Base-by-base conservation (phyloP, 768 basidiomycete genomes). In the Leccinellum albellum region DNA sequence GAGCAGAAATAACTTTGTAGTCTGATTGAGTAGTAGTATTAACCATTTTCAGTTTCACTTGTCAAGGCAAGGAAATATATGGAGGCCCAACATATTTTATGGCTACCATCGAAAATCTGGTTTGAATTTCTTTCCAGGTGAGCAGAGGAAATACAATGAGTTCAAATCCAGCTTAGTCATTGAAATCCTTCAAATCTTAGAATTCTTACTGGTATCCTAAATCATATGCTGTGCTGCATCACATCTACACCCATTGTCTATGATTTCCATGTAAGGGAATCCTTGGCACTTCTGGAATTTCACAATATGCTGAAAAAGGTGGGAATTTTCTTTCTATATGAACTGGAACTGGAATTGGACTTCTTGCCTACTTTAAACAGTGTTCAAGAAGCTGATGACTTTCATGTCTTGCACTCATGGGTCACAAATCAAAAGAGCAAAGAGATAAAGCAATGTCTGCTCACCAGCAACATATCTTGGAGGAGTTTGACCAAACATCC, bases 161-260 rank as follows among this genome's bases (percentile, higher is more conserved):
- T 55, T 0, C 61, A 62, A 6, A 49, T 58, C 1, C 14, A 31
- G 1, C 31, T 61, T 0, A 54, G 12, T 4, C 5, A 6, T 2
- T 26, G 6, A 0, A 59, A 63, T n/a, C 61, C 61, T 2, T 57
- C 54, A 0, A 63, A 63, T 7, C 47, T 63, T 6, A 57, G 53
- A 0, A 59, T 50, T 1, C 20, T 63, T 0, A 63, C 57, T 26
- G 61, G 61, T 2, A 51, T 51, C 6, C 24, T 37, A 1, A 37
- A 26, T 13, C 50, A 37, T 10, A 37, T 51, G 50, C 9, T 51
- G 10, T 24, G 9, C 5, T 51, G 35, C 13, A 17, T 20, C 14
- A 51, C 17, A 13, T 24, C 35, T 1, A 51, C 35, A 1, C 20
- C 35, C 0, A 51, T 51, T 9, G 2, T 51, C 2, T 35, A 32